Evolutionary conservation across 2,329 filamentous ascomycete species (phyloP).

Genomic region (Aspergillus ustus): DNA sequence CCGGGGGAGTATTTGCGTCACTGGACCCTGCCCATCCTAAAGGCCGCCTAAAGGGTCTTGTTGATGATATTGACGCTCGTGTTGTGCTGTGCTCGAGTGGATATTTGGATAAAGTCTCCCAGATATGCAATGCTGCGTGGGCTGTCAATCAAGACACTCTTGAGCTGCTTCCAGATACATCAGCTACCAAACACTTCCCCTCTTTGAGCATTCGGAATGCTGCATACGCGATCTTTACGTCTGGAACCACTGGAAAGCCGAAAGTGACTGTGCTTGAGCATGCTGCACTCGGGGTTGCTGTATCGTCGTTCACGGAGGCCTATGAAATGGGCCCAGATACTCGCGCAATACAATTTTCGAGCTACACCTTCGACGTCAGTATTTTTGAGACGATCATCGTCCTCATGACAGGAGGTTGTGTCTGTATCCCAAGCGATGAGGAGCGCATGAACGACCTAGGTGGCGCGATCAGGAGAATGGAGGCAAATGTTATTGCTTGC

Average conservation of each 20-base stretch:
- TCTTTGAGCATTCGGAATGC: constrained; percentile 32
- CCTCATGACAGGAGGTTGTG: constrained; percentile 61
- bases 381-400: constrained; percentile 60
- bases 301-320: constrained; percentile 56
- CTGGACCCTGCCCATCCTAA: constrained; percentile 48
- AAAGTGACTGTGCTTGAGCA: constrained; percentile 69
- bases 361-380: constrained; percentile 60
- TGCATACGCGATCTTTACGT: constrained; percentile 67
- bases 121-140: constrained; percentile 33
- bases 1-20: constrained; percentile 48
- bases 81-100: constrained; percentile 40
- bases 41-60: constrained; percentile 39
- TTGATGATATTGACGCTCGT: constrained; percentile 40
- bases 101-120: constrained; percentile 34
- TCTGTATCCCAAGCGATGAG: constrained; percentile 61
- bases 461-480: constrained; percentile 56
- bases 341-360: constrained; percentile 64
- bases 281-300: constrained; percentile 59
- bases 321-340: constrained; percentile 57
- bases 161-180: constrained; percentile 30
- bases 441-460: constrained; percentile 57
- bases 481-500: constrained; percentile 59
- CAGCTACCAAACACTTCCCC: constrained; percentile 20
- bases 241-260: constrained; percentile 60
- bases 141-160: constrained; percentile 35